phyloP scores from a whole-genome alignment of 305 asterid genomes.

The Fraxinus velutina region DNA sequence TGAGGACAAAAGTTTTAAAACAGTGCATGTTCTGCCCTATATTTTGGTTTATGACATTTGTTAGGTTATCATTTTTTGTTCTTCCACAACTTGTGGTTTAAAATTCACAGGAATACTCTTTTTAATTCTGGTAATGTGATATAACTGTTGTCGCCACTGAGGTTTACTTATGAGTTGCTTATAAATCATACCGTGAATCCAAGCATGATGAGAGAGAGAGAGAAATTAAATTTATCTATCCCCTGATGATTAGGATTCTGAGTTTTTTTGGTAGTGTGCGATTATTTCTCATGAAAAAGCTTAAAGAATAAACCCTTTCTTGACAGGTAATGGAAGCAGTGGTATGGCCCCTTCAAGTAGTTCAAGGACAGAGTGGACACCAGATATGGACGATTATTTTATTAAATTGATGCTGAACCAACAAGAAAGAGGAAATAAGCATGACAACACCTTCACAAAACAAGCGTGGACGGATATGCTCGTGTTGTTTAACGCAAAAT shows the following conservation, averaged over 20 bases:
- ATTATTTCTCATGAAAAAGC: background rate
- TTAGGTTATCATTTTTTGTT: background rate
- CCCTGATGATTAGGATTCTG: background rate
- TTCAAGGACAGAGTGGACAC: slow-evolving; percentile 40
- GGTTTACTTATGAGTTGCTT: background rate
- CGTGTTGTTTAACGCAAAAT: slow-evolving; percentile 31
- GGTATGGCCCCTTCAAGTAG: slow-evolving; percentile 29
- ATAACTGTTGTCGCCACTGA: background rate
- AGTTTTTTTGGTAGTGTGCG: background rate
- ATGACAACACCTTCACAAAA: slow-evolving; percentile 32
- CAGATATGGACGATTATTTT: slow-evolving; percentile 37
- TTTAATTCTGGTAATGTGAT: background rate
- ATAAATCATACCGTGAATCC: background rate
- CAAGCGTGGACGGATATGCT: slow-evolving; percentile 46
- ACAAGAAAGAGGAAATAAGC: slow-evolving; percentile 40
- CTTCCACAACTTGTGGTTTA: background rate
- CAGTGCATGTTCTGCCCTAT: background rate
- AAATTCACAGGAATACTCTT: background rate
- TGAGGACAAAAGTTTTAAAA: background rate
- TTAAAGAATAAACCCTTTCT: slow-evolving; percentile 17
- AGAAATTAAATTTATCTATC: background rate
- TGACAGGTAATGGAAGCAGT: slow-evolving; percentile 32
- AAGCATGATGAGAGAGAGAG: background rate
- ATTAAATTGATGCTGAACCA: slow-evolving; percentile 37
- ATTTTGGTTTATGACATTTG: background rate